Conservation (phyloP, 257 asterid species). For the Capsicum chinense region DNA sequence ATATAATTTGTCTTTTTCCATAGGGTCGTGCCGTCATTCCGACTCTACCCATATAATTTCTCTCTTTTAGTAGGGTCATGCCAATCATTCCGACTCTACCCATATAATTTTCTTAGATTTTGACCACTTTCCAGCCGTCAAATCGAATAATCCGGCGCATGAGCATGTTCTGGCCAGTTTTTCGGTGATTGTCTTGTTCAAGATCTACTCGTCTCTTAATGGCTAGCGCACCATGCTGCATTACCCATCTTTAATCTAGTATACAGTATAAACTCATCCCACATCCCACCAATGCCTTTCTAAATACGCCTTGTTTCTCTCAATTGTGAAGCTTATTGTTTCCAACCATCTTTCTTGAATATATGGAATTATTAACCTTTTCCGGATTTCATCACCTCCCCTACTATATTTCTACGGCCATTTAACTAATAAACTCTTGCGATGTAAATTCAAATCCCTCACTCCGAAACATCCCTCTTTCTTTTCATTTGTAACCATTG, state of each 20-base stretch:
- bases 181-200: too few relatives aligned
- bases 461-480: conserved; percentile 9
- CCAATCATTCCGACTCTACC: too few relatives aligned
- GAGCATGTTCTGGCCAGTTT: too few relatives aligned
- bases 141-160: too few relatives aligned
- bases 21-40: too few relatives aligned
- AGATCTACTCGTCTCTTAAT: too few relatives aligned
- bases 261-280: neutral
- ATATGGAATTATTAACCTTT: neutral
- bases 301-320: neutral
- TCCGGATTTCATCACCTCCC: neutral
- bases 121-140: too few relatives aligned
- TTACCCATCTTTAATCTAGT: conserved; percentile 12
- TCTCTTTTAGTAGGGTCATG: too few relatives aligned
- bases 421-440: neutral
- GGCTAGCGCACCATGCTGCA: neutral
- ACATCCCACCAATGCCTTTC: conserved; percentile 5
- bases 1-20: too few relatives aligned
- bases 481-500: neutral
- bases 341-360: conserved; percentile 3
- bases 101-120: too few relatives aligned
- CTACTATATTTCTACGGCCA: neutral
- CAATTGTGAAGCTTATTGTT: neutral
- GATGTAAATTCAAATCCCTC: neutral
- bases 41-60: too few relatives aligned